Evolutionary conservation across 2,329 filamentous ascomycete species (phyloP).

Genomic region (Claviceps sp.): DNA sequence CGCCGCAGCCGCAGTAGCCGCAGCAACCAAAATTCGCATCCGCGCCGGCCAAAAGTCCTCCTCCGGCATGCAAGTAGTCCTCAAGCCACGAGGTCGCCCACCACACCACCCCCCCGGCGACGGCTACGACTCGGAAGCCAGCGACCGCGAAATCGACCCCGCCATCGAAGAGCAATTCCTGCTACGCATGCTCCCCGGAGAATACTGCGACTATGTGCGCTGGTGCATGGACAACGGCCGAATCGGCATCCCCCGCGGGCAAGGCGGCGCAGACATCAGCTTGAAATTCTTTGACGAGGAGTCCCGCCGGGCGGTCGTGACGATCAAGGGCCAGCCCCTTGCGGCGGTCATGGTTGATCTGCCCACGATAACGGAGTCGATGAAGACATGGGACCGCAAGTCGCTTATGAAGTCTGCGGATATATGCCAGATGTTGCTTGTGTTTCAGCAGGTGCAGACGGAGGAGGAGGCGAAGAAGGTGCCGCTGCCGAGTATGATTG

Average conservation of each 20-base stretch:
- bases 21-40: constrained; percentile 42
- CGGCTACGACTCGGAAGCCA: constrained; percentile 92
- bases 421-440: constrained; percentile 77
- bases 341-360: constrained; percentile 72
- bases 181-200: constrained; percentile 73
- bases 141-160: constrained; percentile 77
- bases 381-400: constrained; percentile 88
- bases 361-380: constrained; percentile 75
- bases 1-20: constrained; percentile 4
- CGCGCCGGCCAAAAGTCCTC: constrained; percentile 22
- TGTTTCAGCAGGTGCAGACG: constrained; percentile 52
- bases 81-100: constrained; percentile 54
- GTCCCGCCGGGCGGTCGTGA: constrained; percentile 59
- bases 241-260: constrained; percentile 50
- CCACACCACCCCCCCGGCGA: constrained; percentile 64
- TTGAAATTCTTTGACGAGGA: constrained; percentile 70
- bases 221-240: constrained; percentile 63
- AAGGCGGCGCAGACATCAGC: constrained; percentile 62
- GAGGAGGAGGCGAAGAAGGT: constrained; percentile 53
- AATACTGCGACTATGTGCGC: constrained; percentile 73
- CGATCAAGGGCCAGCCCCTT: constrained; percentile 56
- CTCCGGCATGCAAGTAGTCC: constrained; percentile 23
- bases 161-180: constrained; percentile 83
- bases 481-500: constrained; percentile 59
- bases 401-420: constrained; percentile 82